Conservation (phyloP, 78 protist genomes). For the Emiliania huxleyi region DNA sequence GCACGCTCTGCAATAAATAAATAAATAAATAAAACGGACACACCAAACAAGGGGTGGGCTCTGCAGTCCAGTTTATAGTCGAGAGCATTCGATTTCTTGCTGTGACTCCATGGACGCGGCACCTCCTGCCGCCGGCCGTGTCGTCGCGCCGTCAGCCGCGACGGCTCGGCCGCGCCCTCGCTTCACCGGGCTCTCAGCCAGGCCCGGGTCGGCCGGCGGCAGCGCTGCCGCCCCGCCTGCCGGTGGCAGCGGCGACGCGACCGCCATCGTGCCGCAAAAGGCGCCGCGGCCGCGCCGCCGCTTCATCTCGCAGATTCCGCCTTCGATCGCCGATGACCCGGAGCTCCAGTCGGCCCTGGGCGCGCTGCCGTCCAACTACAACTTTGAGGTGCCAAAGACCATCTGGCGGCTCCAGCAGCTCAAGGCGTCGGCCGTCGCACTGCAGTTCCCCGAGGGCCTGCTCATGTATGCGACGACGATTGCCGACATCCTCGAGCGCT, state of each 20-base stretch:
- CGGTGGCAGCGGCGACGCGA: neutral
- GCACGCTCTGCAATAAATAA: too few species aligned
- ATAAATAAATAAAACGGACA: too few species aligned
- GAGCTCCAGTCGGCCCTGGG: conserved; percentile 39
- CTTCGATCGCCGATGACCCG: conserved; percentile 44
- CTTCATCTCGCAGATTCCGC: conserved; percentile 47
- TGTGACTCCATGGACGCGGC: too few species aligned
- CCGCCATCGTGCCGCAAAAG: neutral
- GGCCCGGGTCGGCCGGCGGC: neutral
- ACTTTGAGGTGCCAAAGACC: conserved; percentile 93
- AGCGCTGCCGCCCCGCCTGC: neutral
- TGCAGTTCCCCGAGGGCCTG: conserved; percentile 98
- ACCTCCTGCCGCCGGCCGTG: too few species aligned
- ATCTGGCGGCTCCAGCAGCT: conserved; percentile 74
- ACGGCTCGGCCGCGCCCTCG: too few species aligned
- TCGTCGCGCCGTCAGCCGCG: too few species aligned
- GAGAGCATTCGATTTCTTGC: too few species aligned
- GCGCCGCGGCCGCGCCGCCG: neutral
- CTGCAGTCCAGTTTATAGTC: too few species aligned
- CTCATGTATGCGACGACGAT: conserved; percentile 87
- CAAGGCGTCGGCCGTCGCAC: conserved; percentile 72
- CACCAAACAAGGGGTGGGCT: too few species aligned
- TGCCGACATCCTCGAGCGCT: conserved; percentile 81
- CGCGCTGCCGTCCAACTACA: conserved; percentile 86
- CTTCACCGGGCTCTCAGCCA: neutral